Evolutionary conservation across 345 rosid species (phyloP).

Genomic region (Brassica incana): DNA sequence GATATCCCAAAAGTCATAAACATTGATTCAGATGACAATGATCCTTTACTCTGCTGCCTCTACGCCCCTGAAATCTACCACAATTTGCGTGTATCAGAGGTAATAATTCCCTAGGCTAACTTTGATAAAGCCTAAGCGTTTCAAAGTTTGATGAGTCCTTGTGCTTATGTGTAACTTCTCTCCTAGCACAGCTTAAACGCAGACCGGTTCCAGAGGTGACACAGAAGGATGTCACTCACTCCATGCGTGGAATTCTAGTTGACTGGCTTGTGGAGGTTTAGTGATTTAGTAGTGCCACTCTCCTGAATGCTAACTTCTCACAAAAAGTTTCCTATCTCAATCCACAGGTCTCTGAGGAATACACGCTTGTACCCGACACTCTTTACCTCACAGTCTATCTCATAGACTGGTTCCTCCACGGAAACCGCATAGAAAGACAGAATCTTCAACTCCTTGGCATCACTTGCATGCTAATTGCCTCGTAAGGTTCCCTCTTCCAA

Average conservation of each 20-base stretch:
- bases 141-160: conserved; percentile 12
- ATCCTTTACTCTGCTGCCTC: conserved; percentile 73
- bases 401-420: conserved; percentile 80
- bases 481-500: conserved; percentile 55
- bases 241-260: conserved; percentile 90
- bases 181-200: conserved; percentile 63
- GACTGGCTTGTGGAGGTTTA: conserved; percentile 99
- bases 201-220: conserved; percentile 57
- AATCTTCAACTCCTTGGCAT: conserved; percentile 91
- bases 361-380: conserved; percentile 82
- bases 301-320: conserved; percentile 22
- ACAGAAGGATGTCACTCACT: conserved; percentile 75
- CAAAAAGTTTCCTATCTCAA: conserved; percentile 16
- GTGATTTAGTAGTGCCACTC: conserved; percentile 5
- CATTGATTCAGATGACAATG: conserved; percentile 66
- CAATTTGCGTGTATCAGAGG: conserved; percentile 85
- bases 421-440: conserved; percentile 65
- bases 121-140: not conserved
- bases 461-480: conserved; percentile 92
- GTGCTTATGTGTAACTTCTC: conserved; percentile 18
- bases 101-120: conserved; percentile 29
- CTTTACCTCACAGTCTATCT: conserved; percentile 81
- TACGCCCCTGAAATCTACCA: conserved; percentile 74
- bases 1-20: conserved; percentile 47
- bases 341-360: conserved; percentile 91